These are phyloP conservation scores for Cercophora samala DNA, from an alignment of 495 filamentous ascomycete species.

Conservation along the genomic window DNA sequence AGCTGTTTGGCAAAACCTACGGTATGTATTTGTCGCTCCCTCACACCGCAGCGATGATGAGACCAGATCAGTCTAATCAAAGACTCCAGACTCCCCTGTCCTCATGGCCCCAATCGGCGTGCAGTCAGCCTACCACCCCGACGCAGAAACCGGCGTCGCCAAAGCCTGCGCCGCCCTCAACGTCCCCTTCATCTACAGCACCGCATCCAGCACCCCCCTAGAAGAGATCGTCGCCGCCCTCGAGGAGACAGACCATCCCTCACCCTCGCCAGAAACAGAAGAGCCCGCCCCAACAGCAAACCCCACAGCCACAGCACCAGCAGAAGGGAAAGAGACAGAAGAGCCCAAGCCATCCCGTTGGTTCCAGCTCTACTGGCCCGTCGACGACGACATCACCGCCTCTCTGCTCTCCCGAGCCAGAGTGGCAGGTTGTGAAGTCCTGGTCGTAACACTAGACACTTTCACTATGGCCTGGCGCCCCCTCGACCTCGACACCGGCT, in stretches of 20 bases:
- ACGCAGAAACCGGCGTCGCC: slow-evolving; percentile 54
- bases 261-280: neutral
- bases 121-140: slow-evolving; percentile 54
- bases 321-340: neutral
- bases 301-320: neutral
- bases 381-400: slow-evolving; percentile 55
- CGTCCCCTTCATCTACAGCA: slow-evolving; percentile 54
- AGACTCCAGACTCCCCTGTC: slow-evolving; percentile 40
- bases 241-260: neutral
- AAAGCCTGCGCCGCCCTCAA: slow-evolving; percentile 50
- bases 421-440: slow-evolving; percentile 51
- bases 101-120: slow-evolving; percentile 61
- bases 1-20: slow-evolving; percentile 55
- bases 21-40: slow-evolving; percentile 19
- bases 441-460: slow-evolving; percentile 64
- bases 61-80: neutral
- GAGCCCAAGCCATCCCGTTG: slow-evolving; percentile 28
- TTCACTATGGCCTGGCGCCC: slow-evolving; percentile 60
- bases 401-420: slow-evolving; percentile 62
- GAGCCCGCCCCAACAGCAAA: neutral
- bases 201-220: slow-evolving; percentile 38
- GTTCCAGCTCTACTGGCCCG: slow-evolving; percentile 72
- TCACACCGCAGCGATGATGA: neutral
- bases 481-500: slow-evolving; percentile 61
- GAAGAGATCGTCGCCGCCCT: slow-evolving; percentile 37